Conservation (phyloP, 495 filamentous ascomycete genomes). For the Xylaria sp. region DNA sequence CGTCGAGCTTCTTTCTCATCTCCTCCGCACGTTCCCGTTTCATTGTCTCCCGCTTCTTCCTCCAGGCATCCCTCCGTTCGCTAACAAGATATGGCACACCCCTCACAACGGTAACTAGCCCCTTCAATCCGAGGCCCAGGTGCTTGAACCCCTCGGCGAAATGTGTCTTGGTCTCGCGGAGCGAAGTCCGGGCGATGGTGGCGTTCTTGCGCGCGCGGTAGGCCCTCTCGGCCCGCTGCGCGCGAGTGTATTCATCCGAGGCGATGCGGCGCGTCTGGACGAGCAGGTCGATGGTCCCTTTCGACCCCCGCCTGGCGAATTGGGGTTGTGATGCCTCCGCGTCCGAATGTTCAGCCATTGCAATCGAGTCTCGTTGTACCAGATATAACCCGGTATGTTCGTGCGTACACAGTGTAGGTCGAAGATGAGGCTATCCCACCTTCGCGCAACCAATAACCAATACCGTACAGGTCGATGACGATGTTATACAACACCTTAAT, state of each 20-base stretch:
- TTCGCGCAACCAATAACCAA: not conserved
- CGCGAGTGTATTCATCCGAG: constrained; percentile 34
- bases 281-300: constrained; percentile 42
- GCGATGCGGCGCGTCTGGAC: constrained; percentile 34
- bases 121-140: constrained; percentile 30
- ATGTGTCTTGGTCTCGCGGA: constrained; percentile 37
- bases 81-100: constrained; percentile 31
- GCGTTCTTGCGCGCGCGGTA: constrained; percentile 42
- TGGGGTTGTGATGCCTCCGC: constrained; percentile 4
- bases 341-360: not conserved
- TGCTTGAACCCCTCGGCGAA: constrained; percentile 37
- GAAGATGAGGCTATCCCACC: not conserved
- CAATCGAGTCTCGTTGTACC: not conserved
- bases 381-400: not conserved
- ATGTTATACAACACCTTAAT: not conserved
- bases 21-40: constrained; percentile 21
- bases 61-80: constrained; percentile 30
- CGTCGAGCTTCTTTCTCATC: constrained; percentile 30
- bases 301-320: constrained; percentile 12
- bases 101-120: constrained; percentile 28
- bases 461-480: not conserved
- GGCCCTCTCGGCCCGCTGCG: constrained; percentile 38
- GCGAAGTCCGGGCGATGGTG: constrained; percentile 35
- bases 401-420: not conserved
- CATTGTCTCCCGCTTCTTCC: constrained; percentile 18